A percentile compares a stretch with the other conserved stretches of the same genome.
These are phyloP conservation scores for Barbatosphaeria neglecta DNA, from an alignment of 495 filamentous ascomycete species.

Conservation along the genomic window DNA sequence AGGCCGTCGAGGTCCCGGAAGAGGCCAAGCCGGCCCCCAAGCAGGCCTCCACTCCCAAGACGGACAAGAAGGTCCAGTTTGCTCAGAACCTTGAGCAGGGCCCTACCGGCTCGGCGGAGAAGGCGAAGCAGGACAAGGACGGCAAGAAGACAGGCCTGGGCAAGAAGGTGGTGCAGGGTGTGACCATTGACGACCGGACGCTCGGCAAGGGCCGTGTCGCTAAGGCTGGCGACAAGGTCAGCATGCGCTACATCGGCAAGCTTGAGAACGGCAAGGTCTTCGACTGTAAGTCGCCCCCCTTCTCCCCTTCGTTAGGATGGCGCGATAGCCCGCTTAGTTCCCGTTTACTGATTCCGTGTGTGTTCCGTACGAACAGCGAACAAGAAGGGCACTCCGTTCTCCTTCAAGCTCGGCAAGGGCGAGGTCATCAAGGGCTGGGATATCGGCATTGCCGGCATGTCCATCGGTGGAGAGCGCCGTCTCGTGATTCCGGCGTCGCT, in stretches of 20 bases:
- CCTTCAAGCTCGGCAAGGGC: slow-evolving; percentile 82
- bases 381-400: slow-evolving; percentile 95
- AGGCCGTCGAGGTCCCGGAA: slow-evolving; percentile 54
- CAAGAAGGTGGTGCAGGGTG: slow-evolving; percentile 69
- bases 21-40: slow-evolving; percentile 41
- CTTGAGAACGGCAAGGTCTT: slow-evolving; percentile 85
- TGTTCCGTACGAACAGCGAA: slow-evolving; percentile 51
- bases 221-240: slow-evolving; percentile 76
- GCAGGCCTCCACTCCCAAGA: slow-evolving; percentile 37
- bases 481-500: slow-evolving; percentile 74
- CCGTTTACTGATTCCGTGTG: slow-evolving; percentile 10
- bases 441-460: slow-evolving; percentile 84
- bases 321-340: slow-evolving; percentile 4
- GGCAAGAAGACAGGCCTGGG: slow-evolving; percentile 40
- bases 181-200: slow-evolving; percentile 93
- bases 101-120: slow-evolving; percentile 56
- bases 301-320: no score
- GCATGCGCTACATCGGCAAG: slow-evolving; percentile 97
- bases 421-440: slow-evolving; percentile 99
- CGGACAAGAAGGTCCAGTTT: slow-evolving; percentile 96
- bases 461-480: slow-evolving; percentile 82
- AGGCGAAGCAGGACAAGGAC: slow-evolving; percentile 31
- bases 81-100: slow-evolving; percentile 97
- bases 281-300: slow-evolving; percentile 51
- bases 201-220: slow-evolving; percentile 66